Base-by-base conservation (phyloP, 1,139 yeast species). In the Arxiozyma slooffiae region DNA sequence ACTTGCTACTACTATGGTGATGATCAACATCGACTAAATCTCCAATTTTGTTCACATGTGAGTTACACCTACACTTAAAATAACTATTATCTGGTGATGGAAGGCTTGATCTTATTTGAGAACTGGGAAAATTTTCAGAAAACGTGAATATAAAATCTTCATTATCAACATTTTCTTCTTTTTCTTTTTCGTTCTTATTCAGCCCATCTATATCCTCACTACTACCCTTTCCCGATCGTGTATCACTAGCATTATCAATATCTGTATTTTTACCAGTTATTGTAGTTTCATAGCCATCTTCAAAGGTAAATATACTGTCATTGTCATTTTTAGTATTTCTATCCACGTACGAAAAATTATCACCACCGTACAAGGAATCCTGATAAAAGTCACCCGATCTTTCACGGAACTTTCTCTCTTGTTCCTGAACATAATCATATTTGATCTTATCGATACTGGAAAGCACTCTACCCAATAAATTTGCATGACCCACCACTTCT, bases 401-500 rank as follows among this genome's bases (percentile, higher is more conserved):
- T 46, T 46, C 37, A 24, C 22, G 44, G n/a, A 30, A 39, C 34
- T 37, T 26, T 3, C 8, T 21, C 23, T 41, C 43, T 39, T 49
- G 48, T 34, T 41, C 30, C 21, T 38, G 43, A 14, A 48, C 6
- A 17, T 38, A 48, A 14, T 39, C n/a, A n/a, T 37, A 49, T 26
- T 45, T 46, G 39, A 49, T 44, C 18, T 17, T 20, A 46, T 50
- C 53, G 17, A 53, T 53, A 6, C 53, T 50, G 20, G 53, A 57
- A 16, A 57, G 48, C 16, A 59, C 47, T 34, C 55, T 53, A 47
- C 60, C 64, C 41, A 60, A 49, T 46, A 60, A 47, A 50, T 60
- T 60, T 1, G 64, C 64, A 51, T 60, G 63, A 17, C 63, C 61
- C 0, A 60, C 63, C 40, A 60, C 49, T 30, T 57, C 49, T 34